Evolutionary conservation across 805 yeast species (phyloP).

Genomic region (Schwanniomyces polymorphus): DNA sequence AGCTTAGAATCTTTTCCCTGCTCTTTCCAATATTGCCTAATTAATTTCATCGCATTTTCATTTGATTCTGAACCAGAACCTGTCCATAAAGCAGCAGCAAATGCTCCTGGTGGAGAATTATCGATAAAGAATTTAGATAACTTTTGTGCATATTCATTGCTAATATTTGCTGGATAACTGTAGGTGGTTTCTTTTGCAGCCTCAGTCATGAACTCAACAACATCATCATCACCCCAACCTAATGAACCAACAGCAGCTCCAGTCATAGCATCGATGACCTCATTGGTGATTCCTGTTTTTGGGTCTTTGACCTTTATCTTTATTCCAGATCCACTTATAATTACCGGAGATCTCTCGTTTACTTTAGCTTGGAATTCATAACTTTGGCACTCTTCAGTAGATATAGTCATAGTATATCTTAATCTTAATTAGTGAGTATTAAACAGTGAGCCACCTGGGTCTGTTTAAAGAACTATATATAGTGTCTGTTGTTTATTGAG

Average conservation of each 20-base stretch:
- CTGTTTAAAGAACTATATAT: no score
- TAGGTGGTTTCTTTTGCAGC: slow-evolving; percentile 21
- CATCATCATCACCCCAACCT: slow-evolving; percentile 29
- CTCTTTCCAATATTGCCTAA: slow-evolving; percentile 25
- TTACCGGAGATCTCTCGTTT: slow-evolving; percentile 35
- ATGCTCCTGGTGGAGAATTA: slow-evolving; percentile 44
- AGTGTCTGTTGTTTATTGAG: no score
- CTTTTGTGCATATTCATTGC: slow-evolving; percentile 22
- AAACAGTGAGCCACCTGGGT: no score
- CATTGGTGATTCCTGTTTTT: slow-evolving; percentile 31
- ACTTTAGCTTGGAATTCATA: slow-evolving; percentile 42
- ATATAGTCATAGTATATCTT: background rate
- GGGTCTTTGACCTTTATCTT: slow-evolving; percentile 43
- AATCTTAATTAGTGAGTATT: background rate
- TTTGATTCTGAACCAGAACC: slow-evolving; percentile 31
- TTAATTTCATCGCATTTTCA: slow-evolving; percentile 26
- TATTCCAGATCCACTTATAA: slow-evolving; percentile 44
- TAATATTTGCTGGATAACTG: slow-evolving; percentile 22
- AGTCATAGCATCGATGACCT: slow-evolving; percentile 24
- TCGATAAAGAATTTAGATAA: slow-evolving; percentile 28
- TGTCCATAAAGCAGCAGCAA: slow-evolving; percentile 42
- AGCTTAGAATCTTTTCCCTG: slow-evolving; percentile 20
- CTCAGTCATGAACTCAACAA: slow-evolving; percentile 15
- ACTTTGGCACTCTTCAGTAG: background rate
- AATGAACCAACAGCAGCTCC: slow-evolving; percentile 37